Evolutionary conservation across 495 filamentous ascomycete genomes (phyloP).

Genomic region (Xeromyces bisporus): DNA sequence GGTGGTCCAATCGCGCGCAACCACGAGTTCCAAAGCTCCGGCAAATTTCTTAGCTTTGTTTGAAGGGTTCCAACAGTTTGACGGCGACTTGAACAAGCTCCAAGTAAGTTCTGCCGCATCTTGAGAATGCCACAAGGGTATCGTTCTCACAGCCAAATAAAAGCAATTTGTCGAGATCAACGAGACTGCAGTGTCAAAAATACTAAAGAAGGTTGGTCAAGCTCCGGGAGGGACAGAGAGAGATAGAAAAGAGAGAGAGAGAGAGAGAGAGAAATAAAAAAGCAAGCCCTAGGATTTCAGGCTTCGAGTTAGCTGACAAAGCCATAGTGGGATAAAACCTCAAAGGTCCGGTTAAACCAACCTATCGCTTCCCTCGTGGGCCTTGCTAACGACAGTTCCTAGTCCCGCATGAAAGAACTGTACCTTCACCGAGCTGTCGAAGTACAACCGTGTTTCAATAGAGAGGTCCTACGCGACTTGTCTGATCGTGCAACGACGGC

Average conservation of each 20-base stretch:
- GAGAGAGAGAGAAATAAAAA: neutral
- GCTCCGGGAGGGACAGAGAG: neutral
- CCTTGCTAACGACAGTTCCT: slow-evolving; percentile 9
- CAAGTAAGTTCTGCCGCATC: slow-evolving; percentile 31
- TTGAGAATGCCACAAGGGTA: neutral
- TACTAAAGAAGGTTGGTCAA: slow-evolving; percentile 69
- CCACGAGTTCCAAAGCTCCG: slow-evolving; percentile 62
- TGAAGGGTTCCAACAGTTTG: slow-evolving; percentile 93
- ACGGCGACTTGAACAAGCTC: slow-evolving; percentile 87
- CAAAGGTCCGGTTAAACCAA: slow-evolving; percentile 45
- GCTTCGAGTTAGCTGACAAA: slow-evolving; percentile 9
- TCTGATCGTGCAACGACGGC: slow-evolving; percentile 93
- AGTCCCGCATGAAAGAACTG: slow-evolving; percentile 91
- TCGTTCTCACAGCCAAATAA: slow-evolving; percentile 2
- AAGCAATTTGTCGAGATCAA: slow-evolving; percentile 95
- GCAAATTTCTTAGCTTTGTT: slow-evolving; percentile 85
- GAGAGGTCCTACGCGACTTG: slow-evolving; percentile 85
- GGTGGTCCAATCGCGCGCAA: slow-evolving; percentile 59
- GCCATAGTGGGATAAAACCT: slow-evolving; percentile 87
- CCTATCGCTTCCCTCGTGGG: slow-evolving; percentile 3
- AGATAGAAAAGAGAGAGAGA: neutral
- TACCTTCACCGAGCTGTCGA: slow-evolving; percentile 93
- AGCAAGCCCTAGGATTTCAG: neutral
- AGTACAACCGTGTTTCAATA: slow-evolving; percentile 95
- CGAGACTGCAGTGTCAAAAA: slow-evolving; percentile 93